Evolutionary conservation across 2,329 filamentous ascomycete genomes (phyloP).

Genomic region (Microcyclospora tardicrescens): DNA sequence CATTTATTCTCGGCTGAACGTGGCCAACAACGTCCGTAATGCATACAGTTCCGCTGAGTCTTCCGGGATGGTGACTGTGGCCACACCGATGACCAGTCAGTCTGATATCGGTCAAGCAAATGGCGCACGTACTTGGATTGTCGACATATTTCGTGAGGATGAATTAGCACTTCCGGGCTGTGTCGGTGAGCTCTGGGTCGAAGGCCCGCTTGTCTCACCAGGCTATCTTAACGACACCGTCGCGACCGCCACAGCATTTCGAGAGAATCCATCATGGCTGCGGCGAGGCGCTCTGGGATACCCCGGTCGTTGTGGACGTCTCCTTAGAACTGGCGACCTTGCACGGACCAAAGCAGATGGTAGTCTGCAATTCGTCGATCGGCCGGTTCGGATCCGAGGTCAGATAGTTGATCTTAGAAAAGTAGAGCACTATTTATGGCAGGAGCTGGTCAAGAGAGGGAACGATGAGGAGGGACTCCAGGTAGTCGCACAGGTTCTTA

Average conservation of each 20-base stretch:
- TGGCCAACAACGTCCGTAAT: too few species aligned
- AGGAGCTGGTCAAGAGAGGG: not conserved
- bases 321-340: not conserved
- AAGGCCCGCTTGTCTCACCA: not conserved
- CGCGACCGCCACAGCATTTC: not conserved
- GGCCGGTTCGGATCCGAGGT: not conserved
- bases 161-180: too few species aligned
- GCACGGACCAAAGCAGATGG: not conserved
- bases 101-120: not conserved
- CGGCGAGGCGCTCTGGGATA: not conserved
- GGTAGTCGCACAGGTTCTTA: not conserved
- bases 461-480: not conserved
- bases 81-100: too few species aligned
- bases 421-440: not conserved
- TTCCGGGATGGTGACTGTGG: too few species aligned
- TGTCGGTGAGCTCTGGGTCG: not conserved
- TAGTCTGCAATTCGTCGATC: not conserved
- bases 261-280: not conserved
- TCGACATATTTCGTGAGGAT: too few species aligned
- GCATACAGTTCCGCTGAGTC: too few species aligned
- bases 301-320: not conserved
- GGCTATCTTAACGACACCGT: not conserved
- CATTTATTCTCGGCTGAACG: too few species aligned
- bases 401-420: not conserved
- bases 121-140: not conserved